phyloP scores from a whole-genome alignment of 306 rosid genomes.

The Rosa lucieae region DNA sequence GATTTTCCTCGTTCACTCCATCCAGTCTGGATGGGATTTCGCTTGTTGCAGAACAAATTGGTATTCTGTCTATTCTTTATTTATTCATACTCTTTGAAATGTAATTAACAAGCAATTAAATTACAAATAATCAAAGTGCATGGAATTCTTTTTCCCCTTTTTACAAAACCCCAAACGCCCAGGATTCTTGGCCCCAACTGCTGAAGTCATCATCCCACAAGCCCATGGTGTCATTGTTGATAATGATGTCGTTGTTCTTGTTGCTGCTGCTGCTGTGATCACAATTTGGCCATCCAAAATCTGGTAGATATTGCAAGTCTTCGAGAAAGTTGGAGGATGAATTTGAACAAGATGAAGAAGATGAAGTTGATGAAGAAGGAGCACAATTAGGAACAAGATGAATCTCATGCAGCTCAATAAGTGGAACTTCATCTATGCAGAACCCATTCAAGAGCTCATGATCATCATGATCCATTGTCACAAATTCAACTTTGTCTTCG shows the following conservation, averaged over 20 bases:
- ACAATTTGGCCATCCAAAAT: conserved; percentile 52
- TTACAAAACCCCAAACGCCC: conserved; percentile 48
- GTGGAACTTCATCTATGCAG: conserved; percentile 67
- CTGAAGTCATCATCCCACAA: conserved; percentile 70
- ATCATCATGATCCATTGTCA: conserved; percentile 27
- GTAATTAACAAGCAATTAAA: conserved; percentile 38
- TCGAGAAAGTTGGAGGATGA: conserved; percentile 45
- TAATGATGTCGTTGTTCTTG: not conserved
- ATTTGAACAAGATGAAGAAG: conserved; percentile 39
- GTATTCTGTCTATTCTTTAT: not conserved
- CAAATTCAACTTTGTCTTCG: conserved; percentile 35
- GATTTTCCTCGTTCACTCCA: too few species aligned
- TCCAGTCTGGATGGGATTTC: too few species aligned
- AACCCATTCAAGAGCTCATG: conserved; percentile 40
- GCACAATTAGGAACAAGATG: conserved; percentile 26
- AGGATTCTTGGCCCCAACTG: conserved; percentile 57
- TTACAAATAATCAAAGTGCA: conserved; percentile 17
- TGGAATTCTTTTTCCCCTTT: not conserved
- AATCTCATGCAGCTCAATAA: conserved; percentile 44
- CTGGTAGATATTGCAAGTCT: conserved; percentile 48
- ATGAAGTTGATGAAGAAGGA: conserved; percentile 38
- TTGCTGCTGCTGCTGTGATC: conserved; percentile 5
- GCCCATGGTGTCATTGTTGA: conserved; percentile 11
- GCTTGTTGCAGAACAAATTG: not conserved
- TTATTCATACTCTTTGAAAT: conserved; percentile 12